Base-by-base conservation (phyloP, 371 early-diverging fungal genomes). In the Mortierella sp. region DNA sequence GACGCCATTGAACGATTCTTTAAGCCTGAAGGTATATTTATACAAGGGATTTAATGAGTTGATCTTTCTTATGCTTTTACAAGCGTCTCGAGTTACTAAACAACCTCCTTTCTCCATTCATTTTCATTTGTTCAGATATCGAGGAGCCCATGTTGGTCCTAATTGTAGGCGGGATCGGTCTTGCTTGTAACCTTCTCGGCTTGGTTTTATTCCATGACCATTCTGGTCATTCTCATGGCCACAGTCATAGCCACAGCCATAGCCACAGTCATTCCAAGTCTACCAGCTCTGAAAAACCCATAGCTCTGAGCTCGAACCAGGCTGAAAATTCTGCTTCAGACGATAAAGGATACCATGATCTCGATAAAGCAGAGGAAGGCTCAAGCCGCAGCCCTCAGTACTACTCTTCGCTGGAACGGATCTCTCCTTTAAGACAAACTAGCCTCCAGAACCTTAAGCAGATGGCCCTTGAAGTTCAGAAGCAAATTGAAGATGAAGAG, bases 1-100 rank as follows among this genome's bases (percentile, higher is more conserved):
- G 95, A 96, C 56, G 93, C 95, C n/a, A 89, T 97, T 23, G 89
- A 96, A 82, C 88, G 98, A 19, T 96, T 96, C 72, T 86, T 93
- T 61, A 68, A 86, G 12, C 89, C 91, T 8, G 82, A 89, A 69
- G 77, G 87, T 86, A 82, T 29, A 63, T 22, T 56, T 61, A 29
- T 56, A n/a, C n/a, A n/a, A n/a, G 22, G 35, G 26, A 31, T 19
- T n/a, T 6, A n/a, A 3, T 7, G 47, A 47, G 9, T 6, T 35
- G 5, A 43, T 17, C 17, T 3, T 43, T 15, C 17, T 37, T 40
- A 40, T 40, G 6, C 6, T 40, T 40, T 9, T 40, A 9, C 40
- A 9, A 15, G 5, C 22, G 51, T 34, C 34, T n/a, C 19, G 6
- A 34, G n/a, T 35, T 15, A 12, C 12, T 53, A 53, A 53, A 40